phyloP scores from a whole-genome alignment of 768 basidiomycete genomes.

The Rhodotorula diobovata region DNA sequence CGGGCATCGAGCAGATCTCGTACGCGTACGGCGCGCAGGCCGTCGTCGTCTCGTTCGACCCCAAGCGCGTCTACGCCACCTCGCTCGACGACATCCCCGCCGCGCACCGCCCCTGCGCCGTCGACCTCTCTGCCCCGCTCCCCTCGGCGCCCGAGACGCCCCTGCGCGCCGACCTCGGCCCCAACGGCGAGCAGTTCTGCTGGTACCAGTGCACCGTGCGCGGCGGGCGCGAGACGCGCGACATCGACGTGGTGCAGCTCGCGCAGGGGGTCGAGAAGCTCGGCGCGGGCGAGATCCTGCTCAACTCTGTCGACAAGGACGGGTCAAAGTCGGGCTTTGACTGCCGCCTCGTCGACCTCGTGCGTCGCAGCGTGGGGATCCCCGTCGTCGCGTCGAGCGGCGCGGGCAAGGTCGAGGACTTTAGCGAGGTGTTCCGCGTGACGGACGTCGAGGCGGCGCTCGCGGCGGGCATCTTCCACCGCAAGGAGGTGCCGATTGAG shows the following conservation, averaged over 20 bases:
- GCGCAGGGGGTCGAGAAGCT: conserved; percentile 81
- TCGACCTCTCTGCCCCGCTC: conserved; percentile 42
- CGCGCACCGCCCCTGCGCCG: conserved; percentile 51
- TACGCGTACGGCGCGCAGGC: conserved; percentile 88
- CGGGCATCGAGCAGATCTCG: conserved; percentile 89
- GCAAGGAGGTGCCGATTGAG: conserved; percentile 74
- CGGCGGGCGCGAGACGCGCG: conserved; percentile 78
- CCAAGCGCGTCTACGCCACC: conserved; percentile 76
- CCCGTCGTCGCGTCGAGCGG: conserved; percentile 95
- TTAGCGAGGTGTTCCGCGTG: conserved; percentile 74
- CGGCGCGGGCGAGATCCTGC: conserved; percentile 88
- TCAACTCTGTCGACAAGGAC: conserved; percentile 95
- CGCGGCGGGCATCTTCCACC: conserved; percentile 95
- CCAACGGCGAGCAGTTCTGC: conserved; percentile 66
- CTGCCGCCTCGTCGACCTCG: conserved; percentile 68
- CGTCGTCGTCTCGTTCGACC: conserved; percentile 95
- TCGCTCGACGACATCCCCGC: conserved; percentile 47
- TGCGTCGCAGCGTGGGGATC: conserved; percentile 71
- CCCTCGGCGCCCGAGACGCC: conserved; percentile 44
- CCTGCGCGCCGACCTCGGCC: conserved; percentile 46
- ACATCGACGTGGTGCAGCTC: conserved; percentile 84
- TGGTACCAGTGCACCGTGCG: conserved; percentile 99
- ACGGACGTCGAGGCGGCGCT: conserved; percentile 75
- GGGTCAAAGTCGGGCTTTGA: conserved; percentile 92
- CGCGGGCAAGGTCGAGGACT: conserved; percentile 75